Percentiles rank a stretch among this genome's conserved stretches.
Conservation (phyloP, 768 basidiomycete genomes). For the Tricholoma terreum region DNA sequence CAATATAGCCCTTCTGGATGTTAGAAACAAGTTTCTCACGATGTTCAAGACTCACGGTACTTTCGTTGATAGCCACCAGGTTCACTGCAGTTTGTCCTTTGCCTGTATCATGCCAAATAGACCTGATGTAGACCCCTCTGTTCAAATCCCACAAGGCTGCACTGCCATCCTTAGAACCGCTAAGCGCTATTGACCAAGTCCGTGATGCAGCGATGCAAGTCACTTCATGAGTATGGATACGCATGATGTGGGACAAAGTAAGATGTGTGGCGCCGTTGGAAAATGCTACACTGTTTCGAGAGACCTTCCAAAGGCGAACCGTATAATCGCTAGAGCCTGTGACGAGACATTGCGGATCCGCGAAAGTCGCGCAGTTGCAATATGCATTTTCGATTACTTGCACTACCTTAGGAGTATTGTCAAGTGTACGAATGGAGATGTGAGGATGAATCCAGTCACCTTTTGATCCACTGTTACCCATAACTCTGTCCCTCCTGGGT, state of each 20-base stretch:
- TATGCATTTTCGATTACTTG: conserved; percentile 75
- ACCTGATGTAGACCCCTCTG: conserved; percentile 72
- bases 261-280: conserved; percentile 25
- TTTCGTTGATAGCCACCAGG: conserved; percentile 78
- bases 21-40: neutral
- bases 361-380: conserved; percentile 74
- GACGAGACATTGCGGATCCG: conserved; percentile 67
- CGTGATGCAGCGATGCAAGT: conserved; percentile 69
- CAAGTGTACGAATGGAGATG: neutral
- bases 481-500: conserved; percentile 49
- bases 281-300: conserved; percentile 32
- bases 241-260: conserved; percentile 69
- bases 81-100: conserved; percentile 47
- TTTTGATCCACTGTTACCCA: conserved; percentile 61
- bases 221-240: conserved; percentile 72
- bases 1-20: conserved; percentile 71
- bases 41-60: conserved; percentile 56
- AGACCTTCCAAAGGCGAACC: conserved; percentile 78
- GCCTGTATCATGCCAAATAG: conserved; percentile 66
- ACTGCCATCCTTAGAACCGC: conserved; percentile 83
- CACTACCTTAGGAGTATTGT: conserved; percentile 43
- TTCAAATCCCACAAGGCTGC: conserved; percentile 92
- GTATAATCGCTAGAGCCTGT: conserved; percentile 81
- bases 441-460: conserved; percentile 30
- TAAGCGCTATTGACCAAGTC: conserved; percentile 80